phyloP scores from a whole-genome alignment of 768 basidiomycete species.

The Leucocoprinus sp. region DNA sequence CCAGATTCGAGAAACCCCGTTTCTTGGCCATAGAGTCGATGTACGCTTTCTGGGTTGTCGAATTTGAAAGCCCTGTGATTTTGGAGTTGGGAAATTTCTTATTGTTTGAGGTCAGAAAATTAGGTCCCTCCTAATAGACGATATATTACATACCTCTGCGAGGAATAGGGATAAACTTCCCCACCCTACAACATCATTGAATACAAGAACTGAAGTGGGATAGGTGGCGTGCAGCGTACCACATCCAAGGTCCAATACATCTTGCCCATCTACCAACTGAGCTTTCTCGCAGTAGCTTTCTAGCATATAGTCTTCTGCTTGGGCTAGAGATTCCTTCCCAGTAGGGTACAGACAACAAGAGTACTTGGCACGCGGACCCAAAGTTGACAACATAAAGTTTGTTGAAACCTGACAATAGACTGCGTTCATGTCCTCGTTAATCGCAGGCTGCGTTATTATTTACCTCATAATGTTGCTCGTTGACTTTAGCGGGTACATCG shows the following conservation, averaged over 20 bases:
- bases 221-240: slow-evolving; percentile 28
- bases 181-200: slow-evolving; percentile 39
- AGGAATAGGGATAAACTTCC: slow-evolving; percentile 63
- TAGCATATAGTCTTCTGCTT: slow-evolving; percentile 60
- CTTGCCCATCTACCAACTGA: slow-evolving; percentile 48
- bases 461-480: slow-evolving; percentile 74
- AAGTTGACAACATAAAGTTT: slow-evolving; percentile 54
- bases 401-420: slow-evolving; percentile 40
- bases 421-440: not conserved
- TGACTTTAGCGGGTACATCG: slow-evolving; percentile 56
- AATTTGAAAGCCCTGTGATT: slow-evolving; percentile 62
- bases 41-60: slow-evolving; percentile 55
- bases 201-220: not conserved
- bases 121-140: not conserved
- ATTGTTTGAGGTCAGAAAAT: not conserved
- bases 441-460: not conserved
- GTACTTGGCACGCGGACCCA: slow-evolving; percentile 62
- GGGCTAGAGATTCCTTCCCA: slow-evolving; percentile 47
- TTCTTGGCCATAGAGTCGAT: slow-evolving; percentile 45
- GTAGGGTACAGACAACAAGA: slow-evolving; percentile 59
- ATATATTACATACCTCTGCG: slow-evolving; percentile 35
- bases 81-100: slow-evolving; percentile 61
- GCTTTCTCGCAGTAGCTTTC: slow-evolving; percentile 63
- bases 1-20: slow-evolving; percentile 44
- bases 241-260: slow-evolving; percentile 63